Base-by-base conservation (phyloP, 192 early-diverging fungal species). In the Coemansia sp. region DNA sequence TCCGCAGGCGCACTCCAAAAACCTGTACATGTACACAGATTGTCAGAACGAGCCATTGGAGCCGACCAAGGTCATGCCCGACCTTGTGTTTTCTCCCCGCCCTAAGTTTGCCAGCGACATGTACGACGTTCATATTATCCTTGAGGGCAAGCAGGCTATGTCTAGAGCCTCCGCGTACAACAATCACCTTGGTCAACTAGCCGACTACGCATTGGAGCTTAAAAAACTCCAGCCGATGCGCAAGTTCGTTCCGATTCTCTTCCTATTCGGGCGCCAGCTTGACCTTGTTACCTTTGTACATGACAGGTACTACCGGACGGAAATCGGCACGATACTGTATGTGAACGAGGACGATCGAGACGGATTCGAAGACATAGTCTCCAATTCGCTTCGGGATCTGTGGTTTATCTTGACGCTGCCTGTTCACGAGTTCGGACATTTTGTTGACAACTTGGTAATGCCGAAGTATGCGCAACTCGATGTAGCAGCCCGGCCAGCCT, bases 151-250 rank as follows among this genome's bases (percentile, higher is more conserved):
- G 3, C n/a, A 21, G 23, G 3, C 0, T 3, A 48, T 50, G 48
- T 2, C 21, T 0, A 14, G 3, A 50, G 2, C 18, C 9, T 5
- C 7, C 0, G 10, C 23, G 24, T 50, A 50, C 11, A 9, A 10
- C 9, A 50, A 26, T 9, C 0, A 48, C 46, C 67, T 58, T 67
- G 83, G 66, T 36, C 79, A 62, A n/a, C n/a, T n/a, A n/a, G n/a
- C n/a, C n/a, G n/a, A n/a, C n/a, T n/a, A n/a, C n/a, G n/a, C n/a
- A n/a, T n/a, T n/a, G n/a, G n/a, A n/a, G n/a, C n/a, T n/a, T n/a
- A n/a, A n/a, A n/a, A n/a, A n/a, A n/a, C n/a, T n/a, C 9, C 66
- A 74, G 31, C 57, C 59, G 0, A 68, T 60, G 20, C 61, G 71
- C 9, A 56, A 48, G 14, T 74, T 68, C 55, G 71, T 50, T 9